phyloP scores from a whole-genome alignment of 2,329 filamentous ascomycete species.

The Aspergillus pseudotamarii region DNA sequence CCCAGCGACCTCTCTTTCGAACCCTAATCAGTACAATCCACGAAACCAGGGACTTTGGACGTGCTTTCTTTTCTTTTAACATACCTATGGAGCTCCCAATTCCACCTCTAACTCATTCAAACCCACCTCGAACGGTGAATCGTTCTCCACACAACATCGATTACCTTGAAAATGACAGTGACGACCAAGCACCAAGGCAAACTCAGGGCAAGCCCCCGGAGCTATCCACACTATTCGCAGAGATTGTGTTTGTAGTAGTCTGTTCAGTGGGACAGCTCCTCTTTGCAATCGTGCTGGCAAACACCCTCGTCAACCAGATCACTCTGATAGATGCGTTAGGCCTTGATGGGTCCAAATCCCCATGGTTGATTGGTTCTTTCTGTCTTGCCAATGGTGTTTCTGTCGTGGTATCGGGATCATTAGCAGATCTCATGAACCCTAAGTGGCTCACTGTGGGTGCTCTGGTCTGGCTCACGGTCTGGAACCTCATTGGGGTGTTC shows the following conservation, averaged over 20 bases:
- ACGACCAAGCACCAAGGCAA: not conserved
- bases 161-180: too few species aligned
- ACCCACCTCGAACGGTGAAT: too few species aligned
- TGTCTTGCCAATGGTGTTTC: conserved; percentile 41
- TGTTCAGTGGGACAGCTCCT: not conserved
- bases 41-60: too few species aligned
- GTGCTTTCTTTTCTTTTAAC: too few species aligned
- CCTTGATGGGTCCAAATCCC: conserved; percentile 26
- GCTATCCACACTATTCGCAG: not conserved
- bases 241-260: not conserved
- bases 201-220: not conserved
- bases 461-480: conserved; percentile 2
- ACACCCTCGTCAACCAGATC: not conserved
- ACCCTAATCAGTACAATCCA: too few species aligned
- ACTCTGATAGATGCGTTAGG: not conserved
- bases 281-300: not conserved
- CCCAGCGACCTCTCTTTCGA: too few species aligned
- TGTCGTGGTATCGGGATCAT: conserved; percentile 35
- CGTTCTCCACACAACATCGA: too few species aligned
- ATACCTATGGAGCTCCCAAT: too few species aligned
- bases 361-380: conserved; percentile 44
- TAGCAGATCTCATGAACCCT: conserved; percentile 39
- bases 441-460: conserved; percentile 24
- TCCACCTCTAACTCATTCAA: too few species aligned
- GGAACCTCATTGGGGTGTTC: not conserved